phyloP scores from a whole-genome alignment of 1,284 basidiomycete genomes.

The Puccinia horiana region DNA sequence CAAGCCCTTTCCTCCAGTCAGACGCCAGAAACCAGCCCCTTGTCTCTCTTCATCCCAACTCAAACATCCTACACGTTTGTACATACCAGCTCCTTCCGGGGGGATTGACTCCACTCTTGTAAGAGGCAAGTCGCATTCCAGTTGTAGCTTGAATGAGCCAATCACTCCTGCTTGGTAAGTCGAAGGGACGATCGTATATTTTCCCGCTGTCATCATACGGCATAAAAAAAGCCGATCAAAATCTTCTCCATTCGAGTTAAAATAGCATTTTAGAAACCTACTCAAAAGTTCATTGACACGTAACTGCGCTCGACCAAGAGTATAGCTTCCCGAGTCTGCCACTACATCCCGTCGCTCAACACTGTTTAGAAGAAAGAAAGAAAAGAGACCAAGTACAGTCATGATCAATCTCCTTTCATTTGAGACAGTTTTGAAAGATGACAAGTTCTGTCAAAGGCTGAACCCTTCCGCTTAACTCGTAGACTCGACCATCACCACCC shows the following conservation, averaged over 20 bases:
- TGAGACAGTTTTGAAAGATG: background rate
- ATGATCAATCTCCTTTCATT: background rate
- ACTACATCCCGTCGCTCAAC: constrained; percentile 33
- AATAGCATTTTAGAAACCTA: background rate
- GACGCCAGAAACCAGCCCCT: constrained; percentile 5
- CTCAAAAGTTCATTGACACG: constrained; percentile 14
- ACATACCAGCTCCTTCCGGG: constrained; percentile 43
- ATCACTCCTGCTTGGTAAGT: constrained; percentile 36
- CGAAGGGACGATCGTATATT: constrained; percentile 45
- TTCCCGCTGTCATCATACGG: constrained; percentile 24
- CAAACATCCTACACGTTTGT: constrained; percentile 23
- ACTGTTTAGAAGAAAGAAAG: constrained; percentile 1
- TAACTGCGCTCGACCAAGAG: constrained; percentile 27
- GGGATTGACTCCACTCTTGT: constrained; percentile 28
- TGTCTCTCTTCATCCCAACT: constrained; percentile 38
- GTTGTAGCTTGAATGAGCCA: constrained; percentile 36
- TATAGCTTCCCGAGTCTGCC: constrained; percentile 43
- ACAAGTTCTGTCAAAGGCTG: background rate
- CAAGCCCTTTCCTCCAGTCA: constrained; percentile 29
- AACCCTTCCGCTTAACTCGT: constrained; percentile 22
- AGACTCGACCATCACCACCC: constrained; percentile 41
- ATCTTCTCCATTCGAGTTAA: background rate
- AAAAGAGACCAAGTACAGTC: background rate
- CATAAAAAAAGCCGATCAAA: background rate
- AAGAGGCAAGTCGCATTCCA: constrained; percentile 37